These are phyloP conservation scores for Marchantia polymorpha DNA, from an alignment of 225 moss, liverwort and hornwort species.

Conservation along the genomic window DNA sequence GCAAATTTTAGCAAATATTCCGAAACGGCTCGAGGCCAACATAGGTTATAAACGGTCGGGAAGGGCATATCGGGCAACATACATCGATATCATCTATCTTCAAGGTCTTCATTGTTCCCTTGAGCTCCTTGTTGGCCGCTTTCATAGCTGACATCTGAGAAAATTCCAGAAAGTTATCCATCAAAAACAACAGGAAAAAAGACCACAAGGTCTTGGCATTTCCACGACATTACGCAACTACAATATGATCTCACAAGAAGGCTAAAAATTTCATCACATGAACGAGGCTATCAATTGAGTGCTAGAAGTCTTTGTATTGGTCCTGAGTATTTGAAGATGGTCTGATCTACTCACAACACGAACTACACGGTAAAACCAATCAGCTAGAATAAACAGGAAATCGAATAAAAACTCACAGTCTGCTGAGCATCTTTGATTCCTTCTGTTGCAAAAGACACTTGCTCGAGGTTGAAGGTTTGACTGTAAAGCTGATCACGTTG, in stretches of 20 bases:
- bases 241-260: background rate
- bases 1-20: background rate
- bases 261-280: background rate
- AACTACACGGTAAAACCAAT: background rate
- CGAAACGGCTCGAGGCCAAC: background rate
- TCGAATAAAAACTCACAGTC: slow-evolving; percentile 48
- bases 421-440: slow-evolving; percentile 88
- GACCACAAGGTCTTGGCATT: too few species aligned
- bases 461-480: slow-evolving; percentile 95
- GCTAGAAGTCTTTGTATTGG: background rate
- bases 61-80: slow-evolving; percentile 14
- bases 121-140: slow-evolving; percentile 89
- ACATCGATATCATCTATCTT: slow-evolving; percentile 95
- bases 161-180: background rate
- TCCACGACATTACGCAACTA: background rate
- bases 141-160: slow-evolving; percentile 89
- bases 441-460: slow-evolving; percentile 94
- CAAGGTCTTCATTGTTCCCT: slow-evolving; percentile 98
- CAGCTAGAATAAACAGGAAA: background rate
- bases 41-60: background rate
- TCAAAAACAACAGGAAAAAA: background rate
- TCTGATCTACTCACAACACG: background rate
- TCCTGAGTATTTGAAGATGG: too few species aligned
- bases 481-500: slow-evolving; percentile 93
- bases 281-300: background rate